Evolutionary conservation across 2,329 filamentous ascomycete genomes (phyloP), one percentile per base, ranked within the genome.

Genomic region (Aureobasidium sp.): DNA sequence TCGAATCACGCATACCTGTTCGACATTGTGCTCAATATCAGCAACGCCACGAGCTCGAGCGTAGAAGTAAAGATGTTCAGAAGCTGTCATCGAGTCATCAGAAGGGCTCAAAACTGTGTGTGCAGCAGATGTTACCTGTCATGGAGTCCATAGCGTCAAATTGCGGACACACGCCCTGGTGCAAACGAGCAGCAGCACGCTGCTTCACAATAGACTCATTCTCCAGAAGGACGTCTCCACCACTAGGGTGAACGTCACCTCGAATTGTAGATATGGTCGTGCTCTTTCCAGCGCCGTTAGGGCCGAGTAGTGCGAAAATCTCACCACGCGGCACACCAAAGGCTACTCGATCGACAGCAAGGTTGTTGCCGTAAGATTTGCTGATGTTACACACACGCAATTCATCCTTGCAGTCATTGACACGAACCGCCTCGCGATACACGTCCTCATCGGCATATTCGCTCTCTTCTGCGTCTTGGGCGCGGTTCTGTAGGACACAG

Each of bases 241-340:
- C 83, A 20, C 83, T 86, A 0, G 91, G 91, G 57, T 86, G 85
- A 31, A 93, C 82, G 69, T 97, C 92, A n/a, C 93, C 93, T 65
- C 92, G 85, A 66, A 97, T 91, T 47, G 96, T 79, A 1, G 87
- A 90, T 68, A 97, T 96, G 0, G 89, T 95, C 0, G 91, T 96
- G 0, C 87, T 91, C 70, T 97, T 97, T 62, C 92, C 92, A 1
- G 92, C 93, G 27, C 92, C 91, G 70, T 96, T 96, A 17, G 92
- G 91, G 0, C 92, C 92, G 0, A 97, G 82, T 0, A 97, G 81
- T 0, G 91, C 91, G 74, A 96, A 96, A 0, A 96, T 89, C 71
- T 96, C 88, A 55, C 89, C 88, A 53, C 84, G 85, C 17, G 84
- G 83, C 36, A 97, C 87, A 20, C 88, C 87, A 69, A 97, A 96